Base-by-base conservation (phyloP, 1,284 basidiomycete species). In the Xerocomus cyaneibrunnescens region DNA sequence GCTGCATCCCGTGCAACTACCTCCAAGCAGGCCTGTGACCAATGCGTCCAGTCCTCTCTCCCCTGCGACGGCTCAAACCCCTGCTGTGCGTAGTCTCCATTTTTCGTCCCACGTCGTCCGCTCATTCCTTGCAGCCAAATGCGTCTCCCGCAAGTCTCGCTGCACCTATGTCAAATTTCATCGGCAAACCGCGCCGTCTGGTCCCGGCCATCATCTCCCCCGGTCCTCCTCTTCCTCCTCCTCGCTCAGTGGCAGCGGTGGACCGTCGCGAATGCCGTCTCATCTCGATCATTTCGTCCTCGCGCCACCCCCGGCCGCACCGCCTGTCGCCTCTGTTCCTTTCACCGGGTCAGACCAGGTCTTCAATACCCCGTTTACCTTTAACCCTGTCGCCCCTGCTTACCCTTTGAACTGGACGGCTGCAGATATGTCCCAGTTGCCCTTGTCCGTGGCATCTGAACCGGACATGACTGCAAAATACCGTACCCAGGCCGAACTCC, bases 81-180 rank as follows among this genome's bases (percentile, higher is more conserved):
- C 1, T 94, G 91, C 62, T 75, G 85, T 87, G 57, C 62, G 87
- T 71, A 34, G 17, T 47, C 38, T 50, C 34, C 55, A 12, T 50
- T 31, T 31, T 49, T 30, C 28, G 40, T 22, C 12, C 6, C 38
- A 27, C 28, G 8, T 31, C 48, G 6, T 17, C 19, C n/a, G 16
- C 47, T 59, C 35, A 43, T 10, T n/a, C 12, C 47, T 32, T 23
- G 22, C 54, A 92, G 90, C 84, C 5, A 92, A 91, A 75, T 94
- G 92, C 62, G 62, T 83, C 1, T 79, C 85, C 57, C 81, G 87
- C 42, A 89, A 89, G 64, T 78, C 77, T 52, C 77, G 83, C 4
- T 94, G 92, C 72, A 90, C 89, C 0, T 94, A 87, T 66, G 83
- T 89, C 72, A 92, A 93, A 64, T 89, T 90, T 61, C 86, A 88